These are phyloP conservation scores for Moringa oleifera DNA, from an alignment of 345 rosid genomes.

Conservation along the genomic window DNA sequence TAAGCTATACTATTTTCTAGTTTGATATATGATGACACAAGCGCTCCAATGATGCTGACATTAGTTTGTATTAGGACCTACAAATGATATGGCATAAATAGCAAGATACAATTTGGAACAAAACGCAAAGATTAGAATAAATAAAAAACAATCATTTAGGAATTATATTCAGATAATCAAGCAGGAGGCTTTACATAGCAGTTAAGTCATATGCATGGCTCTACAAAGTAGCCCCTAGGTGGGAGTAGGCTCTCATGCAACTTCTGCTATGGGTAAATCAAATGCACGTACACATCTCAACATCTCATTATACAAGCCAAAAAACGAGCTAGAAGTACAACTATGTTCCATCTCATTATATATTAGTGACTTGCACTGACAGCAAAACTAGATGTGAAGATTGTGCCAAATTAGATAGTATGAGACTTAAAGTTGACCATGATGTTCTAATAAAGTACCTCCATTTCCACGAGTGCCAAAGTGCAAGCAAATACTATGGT, in stretches of 20 bases:
- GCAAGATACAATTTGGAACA: not conserved
- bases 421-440: not conserved
- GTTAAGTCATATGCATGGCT: not conserved
- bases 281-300: not conserved
- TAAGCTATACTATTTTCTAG: too few relatives aligned
- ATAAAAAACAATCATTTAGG: not conserved
- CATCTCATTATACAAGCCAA: not conserved
- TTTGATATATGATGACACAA: too few relatives aligned
- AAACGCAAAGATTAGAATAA: not conserved
- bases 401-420: not conserved
- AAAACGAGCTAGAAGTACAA: not conserved
- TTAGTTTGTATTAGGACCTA: too few relatives aligned
- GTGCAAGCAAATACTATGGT: constrained; percentile 44
- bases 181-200: not conserved
- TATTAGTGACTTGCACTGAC: not conserved
- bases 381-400: not conserved
- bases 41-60: too few relatives aligned
- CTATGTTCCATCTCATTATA: not conserved
- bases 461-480: constrained; percentile 72
- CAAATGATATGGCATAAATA: too few relatives aligned
- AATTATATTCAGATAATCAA: not conserved
- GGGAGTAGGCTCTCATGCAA: not conserved
- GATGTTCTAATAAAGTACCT: constrained; percentile 42
- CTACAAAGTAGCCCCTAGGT: not conserved
- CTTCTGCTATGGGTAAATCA: not conserved